phyloP scores from a whole-genome alignment of 192 early-diverging fungal genomes.

The Coemansia umbellata region DNA sequence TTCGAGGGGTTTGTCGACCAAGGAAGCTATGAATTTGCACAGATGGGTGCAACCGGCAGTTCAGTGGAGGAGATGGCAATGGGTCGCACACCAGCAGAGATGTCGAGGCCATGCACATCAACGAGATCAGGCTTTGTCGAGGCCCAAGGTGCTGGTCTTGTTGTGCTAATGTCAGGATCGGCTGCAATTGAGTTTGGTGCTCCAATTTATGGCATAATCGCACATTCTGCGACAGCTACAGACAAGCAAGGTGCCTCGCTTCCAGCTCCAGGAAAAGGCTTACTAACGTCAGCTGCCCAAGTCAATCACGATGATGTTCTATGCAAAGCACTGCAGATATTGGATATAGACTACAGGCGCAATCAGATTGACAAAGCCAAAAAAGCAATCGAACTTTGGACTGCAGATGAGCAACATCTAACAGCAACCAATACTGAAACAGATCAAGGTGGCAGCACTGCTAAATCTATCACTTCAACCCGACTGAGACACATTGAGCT shows the following conservation, averaged over 20 bases:
- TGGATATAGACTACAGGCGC: slow-evolving; percentile 81
- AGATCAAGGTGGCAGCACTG: not conserved
- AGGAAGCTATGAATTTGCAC: slow-evolving; percentile 92
- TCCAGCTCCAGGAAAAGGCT: slow-evolving; percentile 92
- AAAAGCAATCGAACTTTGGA: slow-evolving; percentile 12
- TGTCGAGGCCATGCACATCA: slow-evolving; percentile 86
- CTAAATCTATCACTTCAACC: too few relatives aligned
- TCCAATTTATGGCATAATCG: slow-evolving; percentile 89
- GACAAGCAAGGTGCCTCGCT: slow-evolving; percentile 93
- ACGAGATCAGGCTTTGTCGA: slow-evolving; percentile 95
- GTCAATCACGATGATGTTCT: slow-evolving; percentile 29
- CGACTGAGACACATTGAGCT: too few relatives aligned
- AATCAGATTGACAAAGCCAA: slow-evolving; percentile 59
- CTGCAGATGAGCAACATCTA: slow-evolving; percentile 13
- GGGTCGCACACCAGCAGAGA: slow-evolving; percentile 81
- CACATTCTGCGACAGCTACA: slow-evolving; percentile 81
- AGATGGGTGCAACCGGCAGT: slow-evolving; percentile 96
- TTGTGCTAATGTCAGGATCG: slow-evolving; percentile 83
- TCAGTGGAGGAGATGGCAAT: slow-evolving; percentile 73
- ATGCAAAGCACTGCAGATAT: not conserved
- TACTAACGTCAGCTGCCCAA: slow-evolving; percentile 85
- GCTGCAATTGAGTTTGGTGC: slow-evolving; percentile 88
- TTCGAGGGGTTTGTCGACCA: slow-evolving; percentile 94
- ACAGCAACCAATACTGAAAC: too few relatives aligned
- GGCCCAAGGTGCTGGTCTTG: slow-evolving; percentile 87